Evolutionary conservation across 331 rosid genomes (phyloP).

Genomic region (Quercus tomentella): DNA sequence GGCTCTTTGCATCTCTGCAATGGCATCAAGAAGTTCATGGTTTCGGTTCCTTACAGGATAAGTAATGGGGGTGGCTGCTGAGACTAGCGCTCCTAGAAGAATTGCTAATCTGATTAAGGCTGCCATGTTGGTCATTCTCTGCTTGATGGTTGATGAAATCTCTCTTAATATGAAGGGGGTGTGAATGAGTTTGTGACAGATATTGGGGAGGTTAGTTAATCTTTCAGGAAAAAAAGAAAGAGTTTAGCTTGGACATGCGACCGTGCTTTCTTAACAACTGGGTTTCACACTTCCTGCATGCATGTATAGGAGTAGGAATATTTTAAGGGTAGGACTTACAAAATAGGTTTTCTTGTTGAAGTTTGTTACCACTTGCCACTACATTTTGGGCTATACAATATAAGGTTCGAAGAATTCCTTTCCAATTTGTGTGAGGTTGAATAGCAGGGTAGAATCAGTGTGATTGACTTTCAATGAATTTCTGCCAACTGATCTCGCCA

Average conservation of each 20-base stretch:
- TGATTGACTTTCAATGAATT: not conserved
- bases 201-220: not conserved
- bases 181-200: not conserved
- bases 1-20: constrained; percentile 56
- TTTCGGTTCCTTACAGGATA: not conserved
- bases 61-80: constrained; percentile 4
- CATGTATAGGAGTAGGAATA: constrained; percentile 18
- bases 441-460: not conserved
- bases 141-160: not conserved
- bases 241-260: constrained; percentile 31
- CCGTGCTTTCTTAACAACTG: constrained; percentile 43
- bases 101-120: not conserved
- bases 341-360: not conserved
- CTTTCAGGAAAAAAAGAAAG: not conserved
- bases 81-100: constrained; percentile 3
- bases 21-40: constrained; percentile 36
- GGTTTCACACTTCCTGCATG: constrained; percentile 39
- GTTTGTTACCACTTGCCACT: not conserved
- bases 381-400: not conserved
- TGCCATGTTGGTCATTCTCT: constrained; percentile 2
- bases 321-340: not conserved
- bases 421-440: not conserved
- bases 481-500: too few species aligned
- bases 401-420: not conserved
- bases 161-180: not conserved